A percentile compares a stretch with the other conserved stretches of the same genome.
These are phyloP conservation scores for Aspergillus felis DNA, from an alignment of 2,329 filamentous ascomycete genomes.

Conservation along the genomic window DNA sequence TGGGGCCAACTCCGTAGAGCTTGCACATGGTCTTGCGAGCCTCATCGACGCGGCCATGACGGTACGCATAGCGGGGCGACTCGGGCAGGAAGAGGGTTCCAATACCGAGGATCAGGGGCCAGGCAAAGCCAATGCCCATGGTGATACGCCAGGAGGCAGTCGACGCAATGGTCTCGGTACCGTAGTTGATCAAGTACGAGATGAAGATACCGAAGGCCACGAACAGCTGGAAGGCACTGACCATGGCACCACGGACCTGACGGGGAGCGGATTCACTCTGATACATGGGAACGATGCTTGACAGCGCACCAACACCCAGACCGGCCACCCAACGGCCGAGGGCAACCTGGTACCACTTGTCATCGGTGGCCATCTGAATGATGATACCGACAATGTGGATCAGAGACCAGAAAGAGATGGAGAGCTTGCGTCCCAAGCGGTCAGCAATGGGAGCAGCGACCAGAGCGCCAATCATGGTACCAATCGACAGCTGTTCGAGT, in stretches of 20 bases:
- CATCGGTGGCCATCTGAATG: conserved; percentile 38
- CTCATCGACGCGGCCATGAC: conserved; percentile 49
- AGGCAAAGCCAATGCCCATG: conserved; percentile 56
- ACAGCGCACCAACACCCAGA: conserved; percentile 41
- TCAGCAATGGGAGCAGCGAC: conserved; percentile 41
- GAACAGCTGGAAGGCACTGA: conserved; percentile 46
- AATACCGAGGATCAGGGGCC: conserved; percentile 50
- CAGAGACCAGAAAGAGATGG: conserved; percentile 37
- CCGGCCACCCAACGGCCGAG: conserved; percentile 43
- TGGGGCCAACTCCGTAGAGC: conserved; percentile 51
- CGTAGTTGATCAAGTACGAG: conserved; percentile 45
- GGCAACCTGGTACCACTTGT: conserved; percentile 40
- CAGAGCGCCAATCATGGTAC: conserved; percentile 41
- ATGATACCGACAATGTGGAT: conserved; percentile 40
- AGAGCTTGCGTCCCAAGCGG: conserved; percentile 40
- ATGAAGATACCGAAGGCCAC: conserved; percentile 46
- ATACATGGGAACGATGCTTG: conserved; percentile 46
- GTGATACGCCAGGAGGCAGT: conserved; percentile 48
- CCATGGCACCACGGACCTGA: conserved; percentile 43
- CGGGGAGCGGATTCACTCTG: conserved; percentile 43
- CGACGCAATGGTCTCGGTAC: conserved; percentile 34
- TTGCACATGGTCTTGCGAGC: conserved; percentile 51
- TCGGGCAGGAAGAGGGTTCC: conserved; percentile 56
- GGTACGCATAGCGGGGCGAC: conserved; percentile 56
- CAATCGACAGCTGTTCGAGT: conserved; percentile 37